Base-by-base conservation (phyloP, 768 basidiomycete species). In the Mycena alexandri region DNA sequence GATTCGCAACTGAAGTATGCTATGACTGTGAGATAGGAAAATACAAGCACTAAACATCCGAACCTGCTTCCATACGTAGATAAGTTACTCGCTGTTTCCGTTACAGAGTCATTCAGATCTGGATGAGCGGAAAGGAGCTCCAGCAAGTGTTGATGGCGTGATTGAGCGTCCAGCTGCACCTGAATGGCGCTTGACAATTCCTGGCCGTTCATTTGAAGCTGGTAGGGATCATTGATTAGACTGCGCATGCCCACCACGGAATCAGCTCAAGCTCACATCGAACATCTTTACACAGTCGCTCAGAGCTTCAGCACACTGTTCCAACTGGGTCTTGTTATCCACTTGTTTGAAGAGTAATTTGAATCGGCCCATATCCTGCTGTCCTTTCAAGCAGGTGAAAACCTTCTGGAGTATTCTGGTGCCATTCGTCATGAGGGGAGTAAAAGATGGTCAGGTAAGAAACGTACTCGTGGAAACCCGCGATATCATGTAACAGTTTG, bases 381-480 rank as follows among this genome's bases (percentile, higher is more conserved):
- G 50, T 17, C 8, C 16, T 16, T 52, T 52, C 25, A 52, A 8
- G 6, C 16, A 29, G 13, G 50, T 33, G 25, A 52, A 52, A 21
- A 52, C 19, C n/a, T 52, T 52, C 50, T 21, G 50, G 33, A 52
- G 50, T 29, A 34, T 17, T 29, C 50, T 52, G n/a, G n/a, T n/a
- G n/a, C n/a, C n/a, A n/a, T n/a, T n/a, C n/a, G n/a, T n/a, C n/a
- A n/a, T n/a, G n/a, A n/a, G n/a, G n/a, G n/a, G n/a, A n/a, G n/a
- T n/a, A n/a, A n/a, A n/a, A n/a, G n/a, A n/a, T n/a, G n/a, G n/a
- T n/a, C n/a, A n/a, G n/a, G n/a, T n/a, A n/a, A n/a, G n/a, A n/a
- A 36, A 52, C 50, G 16, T 17, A 52, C 50, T 52, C 50, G 3
- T 25, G 22, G 19, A 52, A 52, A 29, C 33, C 25, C 14, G 50